phyloP scores from a whole-genome alignment of 257 asterid species.

The Solanum bulbocastanum region DNA sequence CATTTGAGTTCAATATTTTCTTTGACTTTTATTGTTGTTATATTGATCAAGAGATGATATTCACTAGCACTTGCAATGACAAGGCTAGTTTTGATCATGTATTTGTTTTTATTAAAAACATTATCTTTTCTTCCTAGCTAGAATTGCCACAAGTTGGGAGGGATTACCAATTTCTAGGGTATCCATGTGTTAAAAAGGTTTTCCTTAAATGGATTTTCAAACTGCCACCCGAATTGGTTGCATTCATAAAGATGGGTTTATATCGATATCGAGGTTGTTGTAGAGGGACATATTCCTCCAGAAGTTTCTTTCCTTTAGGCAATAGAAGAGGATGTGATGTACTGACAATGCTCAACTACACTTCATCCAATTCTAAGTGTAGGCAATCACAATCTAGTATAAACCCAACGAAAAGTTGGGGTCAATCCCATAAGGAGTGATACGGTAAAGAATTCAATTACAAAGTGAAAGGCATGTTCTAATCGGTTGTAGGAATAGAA shows the following conservation, averaged over 20 bases:
- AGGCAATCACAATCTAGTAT: too few species aligned
- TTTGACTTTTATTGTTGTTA: too few species aligned
- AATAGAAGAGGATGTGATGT: neutral
- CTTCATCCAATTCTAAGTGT: too few species aligned
- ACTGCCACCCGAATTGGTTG: neutral
- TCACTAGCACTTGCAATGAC: neutral
- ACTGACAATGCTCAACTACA: too few species aligned
- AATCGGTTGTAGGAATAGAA: neutral
- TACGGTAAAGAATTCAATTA: too few species aligned
- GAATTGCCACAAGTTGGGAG: neutral
- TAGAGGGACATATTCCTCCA: neutral
- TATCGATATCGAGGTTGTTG: neutral
- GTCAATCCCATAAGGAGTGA: neutral
- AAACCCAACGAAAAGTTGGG: neutral
- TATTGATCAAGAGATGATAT: neutral
- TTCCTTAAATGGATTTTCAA: neutral
- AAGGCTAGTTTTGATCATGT: neutral
- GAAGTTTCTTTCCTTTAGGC: neutral
- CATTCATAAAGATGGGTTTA: neutral
- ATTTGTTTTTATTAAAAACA: too few species aligned
- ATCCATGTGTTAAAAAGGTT: neutral
- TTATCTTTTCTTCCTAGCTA: neutral
- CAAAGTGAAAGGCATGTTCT: neutral
- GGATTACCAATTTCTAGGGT: neutral
- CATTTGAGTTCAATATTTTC: neutral